Evolutionary conservation across 164 flowering plant species (phyloP), one percentile per base, ranked within the genome.

Genomic region (Hamamelis virginiana): DNA sequence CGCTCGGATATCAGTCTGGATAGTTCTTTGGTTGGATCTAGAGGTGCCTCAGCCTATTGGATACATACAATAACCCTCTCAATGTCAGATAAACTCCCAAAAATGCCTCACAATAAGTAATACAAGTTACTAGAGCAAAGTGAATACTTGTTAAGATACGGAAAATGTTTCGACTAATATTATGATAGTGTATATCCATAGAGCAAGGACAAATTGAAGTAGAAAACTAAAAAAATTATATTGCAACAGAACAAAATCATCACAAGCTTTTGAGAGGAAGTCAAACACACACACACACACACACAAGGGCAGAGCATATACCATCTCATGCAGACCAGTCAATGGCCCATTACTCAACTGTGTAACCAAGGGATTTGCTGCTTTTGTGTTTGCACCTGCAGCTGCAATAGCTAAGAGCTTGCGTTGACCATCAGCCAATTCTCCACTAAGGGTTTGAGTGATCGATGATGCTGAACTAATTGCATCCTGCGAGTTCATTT

Each of bases 11-110:
- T 61, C 79, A 94, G 70, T 76, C 94, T 86, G 5, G 91, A 81
- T 48, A 94, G 69, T 72, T 94, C 98, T 76, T 84, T 83, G 9
- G 84, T 89, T 16, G 97, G 97, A 80, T 94, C 96, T 57, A 84
- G 19, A 52, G 89, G 87, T 69, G 71, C 87, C 71, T 91, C 97
- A 67, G 79, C 81, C 97, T 88, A 81, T 60, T 64, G 59, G n/a
- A n/a, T 9, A 65, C 14, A 65, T 64, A 61, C 28, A 14, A 21
- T n/a, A 22, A 46, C 22, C 22, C n/a, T 21, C 41, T 63, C 5
- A 69, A 25, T 1, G 21, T 69, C 56, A 59, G 25, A 18, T 41
- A 4, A 16, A 14, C 46, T 1, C 11, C 16, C 62, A 18, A 8
- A 67, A 57, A 13, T 19, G n/a, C 23, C 21, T 38, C n/a, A 44